phyloP scores from a whole-genome alignment of 139 green algal species.

The Chlorella sp. region DNA sequence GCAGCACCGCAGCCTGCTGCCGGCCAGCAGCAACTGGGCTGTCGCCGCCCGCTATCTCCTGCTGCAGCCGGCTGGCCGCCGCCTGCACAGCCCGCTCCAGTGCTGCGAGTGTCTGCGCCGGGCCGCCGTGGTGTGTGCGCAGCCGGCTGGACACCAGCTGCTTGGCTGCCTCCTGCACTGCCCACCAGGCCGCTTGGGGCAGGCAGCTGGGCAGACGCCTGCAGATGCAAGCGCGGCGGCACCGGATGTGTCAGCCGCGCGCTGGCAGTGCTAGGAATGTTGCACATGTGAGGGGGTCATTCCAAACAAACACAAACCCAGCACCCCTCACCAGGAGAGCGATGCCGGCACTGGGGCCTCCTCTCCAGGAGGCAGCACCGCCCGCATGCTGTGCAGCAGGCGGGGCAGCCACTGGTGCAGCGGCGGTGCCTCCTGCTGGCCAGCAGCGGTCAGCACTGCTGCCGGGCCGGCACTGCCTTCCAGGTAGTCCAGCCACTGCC shows the following conservation, averaged over 20 bases:
- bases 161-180: conserved; percentile 63
- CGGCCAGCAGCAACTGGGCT: not conserved
- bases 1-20: conserved; percentile 10
- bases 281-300: too few species aligned
- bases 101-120: conserved; percentile 72
- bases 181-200: conserved; percentile 16
- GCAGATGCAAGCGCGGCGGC: not conserved
- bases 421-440: not conserved
- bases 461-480: not conserved
- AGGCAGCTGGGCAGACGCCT: not conserved
- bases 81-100: conserved; percentile 68
- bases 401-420: conserved; percentile 27
- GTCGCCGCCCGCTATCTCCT: not conserved
- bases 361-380: not conserved
- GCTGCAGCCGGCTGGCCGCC: not conserved
- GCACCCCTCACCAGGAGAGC: not conserved
- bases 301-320: too few species aligned
- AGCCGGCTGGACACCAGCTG: conserved; percentile 56
- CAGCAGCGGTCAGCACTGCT: not conserved
- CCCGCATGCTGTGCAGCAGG: conserved; percentile 17
- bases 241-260: too few species aligned
- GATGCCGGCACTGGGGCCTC: too few species aligned
- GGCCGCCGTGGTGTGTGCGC: conserved; percentile 72
- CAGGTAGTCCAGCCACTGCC: not conserved
- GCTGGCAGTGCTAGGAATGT: too few species aligned